Percentiles rank a stretch among this genome's conserved stretches.
phyloP scores from a whole-genome alignment of 2,329 filamentous ascomycete species.

The Pseudogymnoascus sp. region DNA sequence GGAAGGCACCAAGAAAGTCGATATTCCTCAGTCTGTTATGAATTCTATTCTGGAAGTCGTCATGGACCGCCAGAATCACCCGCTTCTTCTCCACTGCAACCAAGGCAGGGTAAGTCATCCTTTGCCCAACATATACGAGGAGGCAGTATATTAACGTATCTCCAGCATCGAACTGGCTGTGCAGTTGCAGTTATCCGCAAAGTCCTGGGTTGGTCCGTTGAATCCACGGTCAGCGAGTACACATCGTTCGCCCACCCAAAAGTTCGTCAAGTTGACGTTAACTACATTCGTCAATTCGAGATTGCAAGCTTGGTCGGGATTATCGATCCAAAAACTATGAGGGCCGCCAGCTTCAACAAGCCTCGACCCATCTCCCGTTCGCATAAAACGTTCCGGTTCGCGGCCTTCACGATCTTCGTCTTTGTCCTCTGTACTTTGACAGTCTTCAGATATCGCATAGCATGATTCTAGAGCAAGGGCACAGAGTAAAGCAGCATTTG shows the following conservation, averaged over 20 bases:
- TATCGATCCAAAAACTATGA: background rate
- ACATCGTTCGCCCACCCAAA: constrained; percentile 55
- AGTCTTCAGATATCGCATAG: constrained; percentile 7
- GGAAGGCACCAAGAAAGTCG: constrained; percentile 79
- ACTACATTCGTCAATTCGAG: constrained; percentile 49
- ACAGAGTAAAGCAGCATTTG: constrained; percentile 4
- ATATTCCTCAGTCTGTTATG: constrained; percentile 61
- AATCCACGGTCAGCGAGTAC: constrained; percentile 66
- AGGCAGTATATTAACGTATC: constrained; percentile 13
- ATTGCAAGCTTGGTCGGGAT: constrained; percentile 31
- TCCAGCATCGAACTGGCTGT: constrained; percentile 78
- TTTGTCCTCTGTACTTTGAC: constrained; percentile 8
- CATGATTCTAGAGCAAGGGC: constrained; percentile 4
- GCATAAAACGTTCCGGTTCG: constrained; percentile 1
- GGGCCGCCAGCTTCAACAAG: background rate
- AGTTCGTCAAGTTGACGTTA: constrained; percentile 51
- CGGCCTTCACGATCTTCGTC: background rate
- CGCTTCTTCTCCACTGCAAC: constrained; percentile 84
- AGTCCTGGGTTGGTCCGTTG: constrained; percentile 58
- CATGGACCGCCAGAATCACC: constrained; percentile 66
- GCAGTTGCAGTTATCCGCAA: constrained; percentile 76
- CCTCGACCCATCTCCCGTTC: background rate
- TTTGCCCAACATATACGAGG: background rate
- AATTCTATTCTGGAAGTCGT: constrained; percentile 63
- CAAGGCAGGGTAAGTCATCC: constrained; percentile 63